Evolutionary conservation across 371 early-diverging fungal species (phyloP), one percentile per base, ranked within the genome.

Genomic region (Actinomortierella wolfii): DNA sequence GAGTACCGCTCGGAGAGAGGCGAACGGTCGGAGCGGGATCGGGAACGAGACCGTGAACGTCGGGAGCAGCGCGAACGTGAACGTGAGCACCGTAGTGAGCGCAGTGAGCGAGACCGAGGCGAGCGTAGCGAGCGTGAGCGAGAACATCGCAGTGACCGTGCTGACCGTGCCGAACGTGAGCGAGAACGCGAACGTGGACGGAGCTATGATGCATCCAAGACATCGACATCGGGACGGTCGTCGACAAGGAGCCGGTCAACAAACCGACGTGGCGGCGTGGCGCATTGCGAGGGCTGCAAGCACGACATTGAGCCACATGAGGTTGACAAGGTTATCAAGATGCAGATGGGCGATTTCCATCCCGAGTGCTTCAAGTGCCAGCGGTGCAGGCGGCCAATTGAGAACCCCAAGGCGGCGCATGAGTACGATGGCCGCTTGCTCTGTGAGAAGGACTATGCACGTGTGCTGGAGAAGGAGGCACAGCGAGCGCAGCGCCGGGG

Each of bases 361-460:
- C 83, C 83, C 1, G 74, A 66, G 23, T 87, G 88, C 78, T 90
- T 89, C 74, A 80, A 79, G 50, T 93, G 94, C 67, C 81, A 75
- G 25, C 67, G 85, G 29, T 93, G 94, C 73, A 78, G 80, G 15
- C 70, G 77, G 23, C 82, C 87, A 24, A 79, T 93, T 54, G 83
- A 84, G 58, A 83, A 78, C 41, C 78, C 84, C 39, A 86, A 84
- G 28, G 78, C 85, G 25, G 86, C 84, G 53, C 85, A 83, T 68
- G 86, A 89, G 51, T 76, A 86, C 56, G 83, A 86, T 45, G 85
- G 87, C 24, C 76, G 79, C 24, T 69, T 91, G 34, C 86, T 90
- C 42, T 93, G 94, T 64, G 92, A 93, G 68, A 79, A 79, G 64
- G 85, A 80, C 61, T 86, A 77, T 62, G 82, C 79, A 58, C 84